Conservation (phyloP, 2,329 filamentous ascomycete genomes). For the Orbilia javanica region DNA sequence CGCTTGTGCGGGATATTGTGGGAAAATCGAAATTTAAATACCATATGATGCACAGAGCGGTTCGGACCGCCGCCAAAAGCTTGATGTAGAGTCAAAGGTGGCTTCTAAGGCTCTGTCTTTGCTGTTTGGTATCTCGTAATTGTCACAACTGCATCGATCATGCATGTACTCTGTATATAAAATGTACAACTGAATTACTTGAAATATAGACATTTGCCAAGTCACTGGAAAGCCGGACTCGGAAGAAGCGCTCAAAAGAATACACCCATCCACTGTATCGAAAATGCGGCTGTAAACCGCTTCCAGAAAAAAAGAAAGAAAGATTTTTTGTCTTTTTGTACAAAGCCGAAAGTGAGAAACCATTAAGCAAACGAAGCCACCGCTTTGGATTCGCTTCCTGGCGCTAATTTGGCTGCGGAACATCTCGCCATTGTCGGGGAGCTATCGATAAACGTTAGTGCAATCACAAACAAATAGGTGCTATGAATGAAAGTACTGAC, state of each 20-base stretch:
- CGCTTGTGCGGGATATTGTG: constrained; percentile 28
- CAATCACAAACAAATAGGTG: constrained; percentile 21
- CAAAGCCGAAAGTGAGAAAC: constrained; percentile 26
- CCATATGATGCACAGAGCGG: constrained; percentile 45
- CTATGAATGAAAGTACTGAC: constrained; percentile 69
- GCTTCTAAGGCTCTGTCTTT: neutral
- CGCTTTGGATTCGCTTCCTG: constrained; percentile 52
- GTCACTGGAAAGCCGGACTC: constrained; percentile 8
- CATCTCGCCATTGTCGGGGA: constrained; percentile 98
- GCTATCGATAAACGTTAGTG: constrained; percentile 68
- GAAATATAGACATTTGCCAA: constrained; percentile 52
- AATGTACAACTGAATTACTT: constrained; percentile 57
- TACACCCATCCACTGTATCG: constrained; percentile 44
- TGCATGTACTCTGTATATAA: no score
- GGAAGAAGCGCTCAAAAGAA: constrained; percentile 49
- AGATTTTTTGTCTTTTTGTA: constrained; percentile 29
- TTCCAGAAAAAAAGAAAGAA: constrained; percentile 10
- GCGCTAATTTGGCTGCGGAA: constrained; percentile 84
- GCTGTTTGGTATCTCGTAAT: neutral
- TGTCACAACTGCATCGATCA: neutral
- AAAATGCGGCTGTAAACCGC: constrained; percentile 14
- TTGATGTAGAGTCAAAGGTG: constrained; percentile 26
- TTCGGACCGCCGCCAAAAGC: constrained; percentile 51
- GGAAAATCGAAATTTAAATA: constrained; percentile 6
- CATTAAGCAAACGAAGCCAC: constrained; percentile 55